Base-by-base conservation (phyloP, 164 flowering plant genomes). In the Pachysandra terminalis region DNA sequence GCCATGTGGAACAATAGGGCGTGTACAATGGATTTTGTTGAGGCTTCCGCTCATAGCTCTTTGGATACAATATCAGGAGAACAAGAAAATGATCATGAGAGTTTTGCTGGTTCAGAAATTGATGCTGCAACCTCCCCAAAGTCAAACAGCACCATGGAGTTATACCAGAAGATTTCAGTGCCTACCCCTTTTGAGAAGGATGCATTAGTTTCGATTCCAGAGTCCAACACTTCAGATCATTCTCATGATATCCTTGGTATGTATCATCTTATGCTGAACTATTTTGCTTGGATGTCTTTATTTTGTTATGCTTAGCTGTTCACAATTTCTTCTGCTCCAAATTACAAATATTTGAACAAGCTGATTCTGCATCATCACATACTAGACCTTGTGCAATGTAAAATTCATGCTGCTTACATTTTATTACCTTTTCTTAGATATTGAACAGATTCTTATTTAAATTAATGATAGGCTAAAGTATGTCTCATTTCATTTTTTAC, bases 201-300 rank as follows among this genome's bases (percentile, higher is more conserved):
- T 69, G 23, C 41, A 40, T 9, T 68, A 48, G 26, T 70, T 73
- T 57, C 83, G 67, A 73, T 67, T 69, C 53, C 69, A 51, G 86
- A 85, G 35, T 32, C 68, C 58, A 74, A n/a, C n/a, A n/a, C n/a
- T 49, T 63, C 78, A 28, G 79, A 74, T 78, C 67, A 62, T 73
- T 59, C 63, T 24, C 67, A 75, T 76, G 76, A 70, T 66, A 75
- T 76, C 52, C 70, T 72, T 59, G 90, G 93, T 91, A 83, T 62
- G 77, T 65, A 26, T 27, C 35, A 25, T 66, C 19, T 57, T 56
- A 23, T 19, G 7, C 16, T 59, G 15, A 19, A 9, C 56, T 0
- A 24, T 9, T 57, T 58, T 22, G 8, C 7, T 21, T 45, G 14
- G 53, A 19, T 49, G 2, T 28, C 40, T 49, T 19, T 15, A 35